Evolutionary conservation across 306 rosid species (phyloP), one percentile per base, ranked within the genome.

Genomic region (Elaeagnus macrophylla): DNA sequence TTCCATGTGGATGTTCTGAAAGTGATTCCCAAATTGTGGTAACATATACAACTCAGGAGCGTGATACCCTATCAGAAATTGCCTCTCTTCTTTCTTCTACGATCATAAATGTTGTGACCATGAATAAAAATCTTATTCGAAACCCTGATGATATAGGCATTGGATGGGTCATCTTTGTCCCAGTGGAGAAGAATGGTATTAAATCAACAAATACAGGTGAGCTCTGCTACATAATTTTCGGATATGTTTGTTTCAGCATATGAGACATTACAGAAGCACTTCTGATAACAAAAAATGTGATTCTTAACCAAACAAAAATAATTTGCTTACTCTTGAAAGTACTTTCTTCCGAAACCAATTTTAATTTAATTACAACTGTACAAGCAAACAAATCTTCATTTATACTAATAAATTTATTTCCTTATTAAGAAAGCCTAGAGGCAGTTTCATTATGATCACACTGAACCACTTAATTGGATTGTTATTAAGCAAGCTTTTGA

Each of bases 1-100:
- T 89, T 69, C 80, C 78, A 1, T 86, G 95, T 72, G 95, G 94
- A 37, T 86, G 97, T 58, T 63, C 66, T 1, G 72, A 74, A 37
- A 69, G 61, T 54, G 77, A 72, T 13, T 73, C 94, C 9, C 71
- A 75, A 54, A 77, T 76, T 63, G 87, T 86, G 54, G 94, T 77
- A 42, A 83, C 90, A 0, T 89, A 86, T 50, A 81, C 94, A 17
- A 90, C 85, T 25, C 82, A 83, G 68, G 10, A 35, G 0, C 48
- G 17, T 14, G 95, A 89, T 50, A 86, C 86, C 7, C 40, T 76
- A 5, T 18, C 65, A 3, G 61, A 44, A 17, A 83, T 86, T 48
- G 83, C 81, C 39, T 7, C 3, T 37, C 17, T 57, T 45, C 60
- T 89, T 8, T 71, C 70, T 60, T 74, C 88, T n/a, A 64, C 52